A percentile compares a stretch with the other conserved stretches of the same genome.
Evolutionary conservation across 139 green algal genomes (phyloP).

Genomic region (Pseudopediastrum boryanum): DNA sequence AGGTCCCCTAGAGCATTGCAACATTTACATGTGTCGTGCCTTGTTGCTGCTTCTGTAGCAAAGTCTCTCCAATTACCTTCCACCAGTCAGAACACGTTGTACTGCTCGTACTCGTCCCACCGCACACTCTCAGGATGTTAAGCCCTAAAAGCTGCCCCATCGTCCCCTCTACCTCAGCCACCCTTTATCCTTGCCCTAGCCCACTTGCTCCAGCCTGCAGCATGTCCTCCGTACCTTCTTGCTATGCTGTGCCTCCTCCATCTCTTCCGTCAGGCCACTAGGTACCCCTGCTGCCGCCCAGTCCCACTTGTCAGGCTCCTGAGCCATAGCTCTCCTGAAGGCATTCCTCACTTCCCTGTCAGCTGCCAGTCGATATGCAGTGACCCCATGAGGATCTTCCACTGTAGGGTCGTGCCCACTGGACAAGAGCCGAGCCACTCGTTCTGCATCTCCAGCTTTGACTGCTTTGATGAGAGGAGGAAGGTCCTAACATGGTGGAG

Average conservation of each 20-base stretch:
- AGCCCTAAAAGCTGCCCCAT: background rate
- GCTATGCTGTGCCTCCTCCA: conserved; percentile 63
- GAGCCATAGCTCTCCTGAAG: conserved; percentile 73
- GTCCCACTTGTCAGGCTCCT: conserved; percentile 62
- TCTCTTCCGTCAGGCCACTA: conserved; percentile 71
- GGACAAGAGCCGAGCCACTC: conserved; percentile 54
- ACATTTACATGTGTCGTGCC: background rate
- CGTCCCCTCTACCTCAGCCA: background rate
- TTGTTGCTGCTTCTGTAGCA: background rate
- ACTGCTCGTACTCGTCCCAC: background rate
- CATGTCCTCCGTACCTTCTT: conserved; percentile 46
- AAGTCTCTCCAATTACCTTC: background rate
- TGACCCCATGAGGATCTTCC: conserved; percentile 54
- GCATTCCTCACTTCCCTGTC: conserved; percentile 69
- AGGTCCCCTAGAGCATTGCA: background rate
- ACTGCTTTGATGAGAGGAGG: conserved; percentile 52
- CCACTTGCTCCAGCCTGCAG: background rate
- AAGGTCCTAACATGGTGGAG: conserved; percentile 34
- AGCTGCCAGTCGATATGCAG: conserved; percentile 67
- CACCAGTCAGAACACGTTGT: background rate
- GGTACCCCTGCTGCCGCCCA: conserved; percentile 61
- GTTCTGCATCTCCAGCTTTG: conserved; percentile 50
- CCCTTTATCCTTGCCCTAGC: background rate
- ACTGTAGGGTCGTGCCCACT: conserved; percentile 44
- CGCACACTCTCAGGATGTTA: background rate